Evolutionary conservation across 352 stramenopile genomes (phyloP).

Genomic region (Phytophthora brassicae): DNA sequence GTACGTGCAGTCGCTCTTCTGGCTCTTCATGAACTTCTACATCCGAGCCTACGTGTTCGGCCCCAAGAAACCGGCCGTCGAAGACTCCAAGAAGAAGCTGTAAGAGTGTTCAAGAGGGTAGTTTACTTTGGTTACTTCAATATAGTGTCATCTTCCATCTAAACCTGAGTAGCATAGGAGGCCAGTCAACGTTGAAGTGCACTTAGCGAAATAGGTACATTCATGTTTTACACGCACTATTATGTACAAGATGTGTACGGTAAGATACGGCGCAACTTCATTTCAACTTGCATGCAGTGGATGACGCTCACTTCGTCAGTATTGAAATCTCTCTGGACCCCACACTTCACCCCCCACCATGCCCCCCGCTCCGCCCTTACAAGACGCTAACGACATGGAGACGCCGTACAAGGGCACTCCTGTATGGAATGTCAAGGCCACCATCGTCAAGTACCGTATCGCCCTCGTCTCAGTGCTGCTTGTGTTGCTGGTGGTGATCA

Average conservation of each 20-base stretch:
- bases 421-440: slow-evolving; percentile 37
- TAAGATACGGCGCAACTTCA: slow-evolving; percentile 13
- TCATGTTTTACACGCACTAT: background rate
- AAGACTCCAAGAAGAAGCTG: slow-evolving; percentile 41
- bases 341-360: background rate
- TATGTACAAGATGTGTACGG: background rate
- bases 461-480: slow-evolving; percentile 26
- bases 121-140: slow-evolving; percentile 13
- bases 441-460: slow-evolving; percentile 37
- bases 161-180: slow-evolving; percentile 8
- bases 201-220: background rate
- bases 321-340: slow-evolving; percentile 9
- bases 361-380: background rate
- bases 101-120: slow-evolving; percentile 23
- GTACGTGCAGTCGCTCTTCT: slow-evolving; percentile 95
- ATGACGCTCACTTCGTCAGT: slow-evolving; percentile 15
- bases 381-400: slow-evolving; percentile 19
- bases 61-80: slow-evolving; percentile 35
- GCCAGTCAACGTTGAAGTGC: background rate
- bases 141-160: slow-evolving; percentile 16
- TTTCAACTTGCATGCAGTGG: slow-evolving; percentile 5
- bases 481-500: slow-evolving; percentile 27
- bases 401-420: slow-evolving; percentile 35
- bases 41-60: slow-evolving; percentile 87
- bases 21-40: slow-evolving; percentile 96